Evolutionary conservation across 768 basidiomycete genomes (phyloP), one percentile per base, ranked within the genome.

Genomic region (Hygrocybe coccinea): DNA sequence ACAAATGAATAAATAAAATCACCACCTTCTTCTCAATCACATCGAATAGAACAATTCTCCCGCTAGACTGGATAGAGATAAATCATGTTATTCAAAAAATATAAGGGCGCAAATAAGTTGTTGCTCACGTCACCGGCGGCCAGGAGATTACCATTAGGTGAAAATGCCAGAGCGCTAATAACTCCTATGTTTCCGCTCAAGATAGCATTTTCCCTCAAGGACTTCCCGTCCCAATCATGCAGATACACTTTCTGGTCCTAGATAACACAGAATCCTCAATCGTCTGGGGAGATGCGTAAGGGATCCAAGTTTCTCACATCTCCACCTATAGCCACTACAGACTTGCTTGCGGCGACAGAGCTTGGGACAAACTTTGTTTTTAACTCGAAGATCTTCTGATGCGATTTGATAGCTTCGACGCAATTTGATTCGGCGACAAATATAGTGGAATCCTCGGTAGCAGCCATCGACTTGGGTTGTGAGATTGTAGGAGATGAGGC

Each of bases 71-170:
- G 17, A 35, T 14, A 19, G 25, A 55, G 25, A 55, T 17, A 24
- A 37, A 6, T 52, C 29, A 8, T 17, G 52, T 54, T 44, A 35
- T n/a, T 33, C 22, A 49, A 35, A 24, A 49, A 41, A n/a, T n/a
- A n/a, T 17, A 7, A 22, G 38, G 19, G 33, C 36, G 39, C 49
- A 33, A 25, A 47, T 22, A 45, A 54, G 19, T 46, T 24, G 44
- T 44, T n/a, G 79, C 89, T 70, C 62, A 95, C 93, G 71, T 97
- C 93, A 46, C 95, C 95, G 5, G 86, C 79, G 52, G 88, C 91
- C 10, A 98, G 76, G 36, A 84, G 71, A 19, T 71, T 74, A 0
- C 88, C 89, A 67, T 95, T 85, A 0, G 85, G 82, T 0, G 91
- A 89, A 71, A 97, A 88, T 0, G 89, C 81, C 5, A 97, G 68